A percentile compares a stretch with the other conserved stretches of the same genome.
Conservation (phyloP, 768 basidiomycete genomes). For the Clathrus columnatus region DNA sequence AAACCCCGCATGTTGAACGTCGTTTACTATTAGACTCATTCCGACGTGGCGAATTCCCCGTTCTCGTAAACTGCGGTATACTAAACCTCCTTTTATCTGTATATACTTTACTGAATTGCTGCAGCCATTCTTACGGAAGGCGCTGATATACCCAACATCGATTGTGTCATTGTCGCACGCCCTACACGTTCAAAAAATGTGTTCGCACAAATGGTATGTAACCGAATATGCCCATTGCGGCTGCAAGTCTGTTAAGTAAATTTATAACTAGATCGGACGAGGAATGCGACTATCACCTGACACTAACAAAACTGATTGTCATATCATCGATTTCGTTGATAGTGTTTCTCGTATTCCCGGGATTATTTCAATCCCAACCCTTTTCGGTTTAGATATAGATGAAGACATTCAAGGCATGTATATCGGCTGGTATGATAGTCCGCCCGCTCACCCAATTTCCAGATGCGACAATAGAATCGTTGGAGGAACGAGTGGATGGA, state of each 20-base stretch:
- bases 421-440: neutral
- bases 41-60: conserved; percentile 64
- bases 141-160: conserved; percentile 90
- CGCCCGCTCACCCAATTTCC: conserved; percentile 2
- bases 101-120: neutral
- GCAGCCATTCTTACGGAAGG: conserved; percentile 87
- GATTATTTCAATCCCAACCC: conserved; percentile 67
- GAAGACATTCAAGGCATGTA: conserved; percentile 54
- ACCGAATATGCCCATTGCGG: neutral
- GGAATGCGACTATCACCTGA: conserved; percentile 79
- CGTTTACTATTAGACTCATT: conserved; percentile 58
- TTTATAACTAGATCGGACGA: conserved; percentile 62
- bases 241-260: neutral
- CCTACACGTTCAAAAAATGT: conserved; percentile 86
- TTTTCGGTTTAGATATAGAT: conserved; percentile 78
- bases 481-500: conserved; percentile 36
- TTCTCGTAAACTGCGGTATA: conserved; percentile 82
- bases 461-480: conserved; percentile 45
- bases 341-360: conserved; percentile 58
- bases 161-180: conserved; percentile 80
- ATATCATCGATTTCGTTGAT: conserved; percentile 88
- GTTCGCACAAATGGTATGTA: conserved; percentile 82
- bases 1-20: conserved; percentile 57
- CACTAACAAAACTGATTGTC: conserved; percentile 78
- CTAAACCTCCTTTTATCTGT: neutral